Evolutionary conservation across 345 rosid species (phyloP), one percentile per base, ranked within the genome.

Genomic region (Gossypium arboreum): DNA sequence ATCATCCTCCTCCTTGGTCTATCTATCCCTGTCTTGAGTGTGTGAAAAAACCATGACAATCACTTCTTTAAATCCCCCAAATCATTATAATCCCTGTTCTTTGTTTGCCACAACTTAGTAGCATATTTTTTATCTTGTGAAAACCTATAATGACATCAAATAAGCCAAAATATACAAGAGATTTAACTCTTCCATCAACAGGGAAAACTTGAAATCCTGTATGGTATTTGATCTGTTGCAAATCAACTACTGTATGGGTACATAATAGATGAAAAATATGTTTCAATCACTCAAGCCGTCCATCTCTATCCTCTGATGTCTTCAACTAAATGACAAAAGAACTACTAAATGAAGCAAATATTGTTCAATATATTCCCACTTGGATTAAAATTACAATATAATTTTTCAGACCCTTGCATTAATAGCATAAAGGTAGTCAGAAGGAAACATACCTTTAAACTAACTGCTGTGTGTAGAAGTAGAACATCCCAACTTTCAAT

Each of bases 401-500:
- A 74, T 22, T 67, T 68, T 29, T 39, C 73, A 15, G 12, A 71
- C 68, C 54, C 51, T 56, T 41, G 41, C 65, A 47, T 10, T 70
- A 73, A 52, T 54, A 25, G 12, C 16, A 66, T 57, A 20, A 16
- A 20, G 29, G 76, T 61, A 58, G 43, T 56, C 18, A 64, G 71
- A 54, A 56, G 24, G 24, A 73, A 59, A 75, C 39, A 45, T 39
- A 48, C 41, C 62, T 77, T 65, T 39, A 70, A 58, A 70, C 76
- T 54, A 68, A 22, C 71, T 68, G 6, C 57, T 24, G 24, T 7
- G 47, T 18, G 27, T 72, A 55, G 55, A 74, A n/a, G 15, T 44
- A 43, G 70, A 71, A 62, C 44, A 54, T 74, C 75, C 68, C 74
- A 68, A 73, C 70, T 67, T 73, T 70, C 56, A 68, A 66, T 72